Percentiles rank a stretch among this genome's conserved stretches.
Conservation (phyloP, 208 protist species). For the Endotrypanum monterogeii region DNA sequence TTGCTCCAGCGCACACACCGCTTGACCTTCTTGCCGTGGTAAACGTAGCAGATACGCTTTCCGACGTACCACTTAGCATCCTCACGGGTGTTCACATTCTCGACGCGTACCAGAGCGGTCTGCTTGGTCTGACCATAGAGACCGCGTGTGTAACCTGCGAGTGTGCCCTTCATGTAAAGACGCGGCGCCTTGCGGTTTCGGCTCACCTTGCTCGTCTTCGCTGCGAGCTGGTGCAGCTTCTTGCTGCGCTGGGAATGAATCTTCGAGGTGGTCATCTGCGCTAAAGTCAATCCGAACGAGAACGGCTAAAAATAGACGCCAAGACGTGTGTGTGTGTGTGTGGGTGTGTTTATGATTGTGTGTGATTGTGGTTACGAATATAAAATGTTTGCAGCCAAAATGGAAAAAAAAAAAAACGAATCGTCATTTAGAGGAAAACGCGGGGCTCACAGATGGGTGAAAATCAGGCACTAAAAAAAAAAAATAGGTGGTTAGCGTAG, state of each 20-base stretch:
- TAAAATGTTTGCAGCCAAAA: too few species aligned
- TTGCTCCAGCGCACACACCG: slow-evolving; percentile 91
- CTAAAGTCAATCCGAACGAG: neutral
- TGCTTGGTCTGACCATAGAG: slow-evolving; percentile 95
- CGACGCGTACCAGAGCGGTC: slow-evolving; percentile 94
- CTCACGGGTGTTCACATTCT: slow-evolving; percentile 96
- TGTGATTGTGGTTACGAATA: too few species aligned
- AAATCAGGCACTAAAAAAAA: too few species aligned
- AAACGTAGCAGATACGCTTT: slow-evolving; percentile 98
- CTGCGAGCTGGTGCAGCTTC: slow-evolving; percentile 88
- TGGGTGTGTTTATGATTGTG: too few species aligned
- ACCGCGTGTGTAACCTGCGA: slow-evolving; percentile 90
- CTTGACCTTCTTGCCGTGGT: slow-evolving; percentile 46
- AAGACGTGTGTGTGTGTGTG: neutral
- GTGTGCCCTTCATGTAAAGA: slow-evolving; percentile 93
- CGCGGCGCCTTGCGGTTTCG: slow-evolving; percentile 86
- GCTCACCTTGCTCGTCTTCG: slow-evolving; percentile 86
- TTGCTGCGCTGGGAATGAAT: slow-evolving; percentile 88
- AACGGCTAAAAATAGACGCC: neutral
- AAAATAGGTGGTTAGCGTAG: too few species aligned
- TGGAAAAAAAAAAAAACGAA: too few species aligned
- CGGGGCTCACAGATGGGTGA: too few species aligned
- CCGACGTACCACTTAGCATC: slow-evolving; percentile 98
- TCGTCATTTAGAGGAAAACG: too few species aligned
- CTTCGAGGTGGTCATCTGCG: slow-evolving; percentile 53